Evolutionary conservation across 2,329 filamentous ascomycete genomes (phyloP), one percentile per base, ranked within the genome.

Genomic region (Scedosporium apiospermum): DNA sequence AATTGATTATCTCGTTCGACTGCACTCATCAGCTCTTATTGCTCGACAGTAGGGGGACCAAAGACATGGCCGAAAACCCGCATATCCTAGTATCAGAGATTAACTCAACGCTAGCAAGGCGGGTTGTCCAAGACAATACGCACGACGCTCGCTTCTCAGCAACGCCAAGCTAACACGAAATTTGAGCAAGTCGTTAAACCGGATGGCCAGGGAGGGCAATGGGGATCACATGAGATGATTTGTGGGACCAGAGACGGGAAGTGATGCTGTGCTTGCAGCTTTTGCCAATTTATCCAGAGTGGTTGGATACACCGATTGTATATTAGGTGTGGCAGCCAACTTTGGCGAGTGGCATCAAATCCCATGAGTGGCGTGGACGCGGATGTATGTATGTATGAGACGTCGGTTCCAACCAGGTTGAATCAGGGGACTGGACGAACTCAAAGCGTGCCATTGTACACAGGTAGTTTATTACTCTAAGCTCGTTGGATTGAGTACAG

Each of bases 251-350:
- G 12, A 51, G 44, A 6, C 42, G 44, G 21, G 21, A 61, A 61
- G 27, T 38, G 12, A 55, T 55, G 23, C n/a, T 55, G 51, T 18
- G 23, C 30, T 30, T 27, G 59, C 46, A 26, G 49, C 18, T 42
- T 60, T 44, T 21, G 4, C 21, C 44, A 51, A 55, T 61, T 61
- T 61, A 61, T 23, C 60, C 60, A 61, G 46, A 61, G 49, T 61
- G 60, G 60, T 46, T 51, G 26, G n/a, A 49, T 61, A 61, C 55
- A 46, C 60, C n/a, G 49, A 58, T 16, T 34, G 46, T 26, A 61
- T 42, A 61, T 61, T 61, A 27, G 14, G 34, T 55, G 60, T 57
- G 60, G 30, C 60, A 61, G 12, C 60, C 60, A 61, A 21, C 49
- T 57, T 26, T 23, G 34, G 34, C 34, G 10, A 38, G 34, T 38